These are phyloP conservation scores for Eucalyptus microcorys DNA, from an alignment of 345 rosid genomes.

Conservation along the genomic window DNA sequence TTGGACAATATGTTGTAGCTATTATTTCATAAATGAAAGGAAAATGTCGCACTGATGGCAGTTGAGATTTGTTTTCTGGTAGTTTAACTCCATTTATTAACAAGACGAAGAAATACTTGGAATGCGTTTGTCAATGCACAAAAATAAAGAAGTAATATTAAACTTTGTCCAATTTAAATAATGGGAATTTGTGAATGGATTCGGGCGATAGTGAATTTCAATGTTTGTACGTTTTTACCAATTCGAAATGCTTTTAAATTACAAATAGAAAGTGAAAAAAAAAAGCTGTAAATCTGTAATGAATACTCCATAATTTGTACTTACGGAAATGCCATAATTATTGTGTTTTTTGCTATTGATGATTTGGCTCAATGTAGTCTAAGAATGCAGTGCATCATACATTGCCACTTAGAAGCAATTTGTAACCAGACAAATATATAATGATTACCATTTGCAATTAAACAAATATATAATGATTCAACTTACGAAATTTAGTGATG, in stretches of 20 bases:
- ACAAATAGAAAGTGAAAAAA: neutral
- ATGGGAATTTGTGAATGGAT: neutral
- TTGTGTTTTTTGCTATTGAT: neutral
- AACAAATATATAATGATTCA: neutral
- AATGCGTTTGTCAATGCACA: neutral
- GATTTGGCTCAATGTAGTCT: neutral
- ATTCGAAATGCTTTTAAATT: neutral
- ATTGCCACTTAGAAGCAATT: neutral
- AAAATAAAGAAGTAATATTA: neutral
- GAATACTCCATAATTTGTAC: neutral
- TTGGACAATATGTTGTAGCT: fast-evolving
- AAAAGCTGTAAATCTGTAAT: neutral
- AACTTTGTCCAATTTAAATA: neutral
- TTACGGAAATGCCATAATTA: neutral
- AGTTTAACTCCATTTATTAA: neutral
- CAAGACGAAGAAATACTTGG: neutral
- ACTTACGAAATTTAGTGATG: neutral
- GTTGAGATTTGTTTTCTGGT: neutral
- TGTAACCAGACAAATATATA: neutral
- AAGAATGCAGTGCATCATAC: neutral
- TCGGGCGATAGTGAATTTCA: neutral
- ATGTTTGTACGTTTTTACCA: neutral
- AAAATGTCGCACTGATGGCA: neutral
- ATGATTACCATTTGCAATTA: neutral
- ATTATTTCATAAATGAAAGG: neutral